A percentile compares a stretch with the other conserved stretches of the same genome.
Evolutionary conservation across 306 rosid genomes (phyloP).

Genomic region (Pueraria montana): DNA sequence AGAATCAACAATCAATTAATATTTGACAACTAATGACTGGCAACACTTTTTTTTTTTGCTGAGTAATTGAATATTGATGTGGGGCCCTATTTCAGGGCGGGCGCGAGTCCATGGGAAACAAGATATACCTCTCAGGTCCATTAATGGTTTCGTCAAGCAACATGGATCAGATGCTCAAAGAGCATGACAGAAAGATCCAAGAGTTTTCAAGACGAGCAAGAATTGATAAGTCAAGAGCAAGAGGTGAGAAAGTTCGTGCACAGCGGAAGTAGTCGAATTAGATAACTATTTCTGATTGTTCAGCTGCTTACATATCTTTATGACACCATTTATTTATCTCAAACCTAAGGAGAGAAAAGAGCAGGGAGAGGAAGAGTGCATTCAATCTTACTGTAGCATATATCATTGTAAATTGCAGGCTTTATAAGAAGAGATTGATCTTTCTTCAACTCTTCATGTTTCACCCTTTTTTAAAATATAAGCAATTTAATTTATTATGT

Average conservation of each 20-base stretch:
- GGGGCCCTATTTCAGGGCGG: slow-evolving; percentile 63
- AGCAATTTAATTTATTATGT: slow-evolving; percentile 35
- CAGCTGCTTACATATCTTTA: slow-evolving; percentile 39
- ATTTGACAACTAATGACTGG: neutral
- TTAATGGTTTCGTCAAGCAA: slow-evolving; percentile 73
- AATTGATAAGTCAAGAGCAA: slow-evolving; percentile 54
- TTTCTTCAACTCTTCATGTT: slow-evolving; percentile 25
- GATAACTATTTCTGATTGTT: slow-evolving; percentile 30
- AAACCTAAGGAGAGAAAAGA: slow-evolving; percentile 31
- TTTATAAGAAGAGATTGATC: slow-evolving; percentile 41
- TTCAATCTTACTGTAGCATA: slow-evolving; percentile 49
- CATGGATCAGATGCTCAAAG: slow-evolving; percentile 84
- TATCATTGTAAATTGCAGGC: slow-evolving; percentile 49
- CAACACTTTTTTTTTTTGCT: neutral
- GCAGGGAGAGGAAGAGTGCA: slow-evolving; percentile 39
- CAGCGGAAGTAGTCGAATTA: slow-evolving; percentile 44
- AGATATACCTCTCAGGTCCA: slow-evolving; percentile 91
- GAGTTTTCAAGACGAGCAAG: slow-evolving; percentile 82
- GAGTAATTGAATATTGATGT: slow-evolving; percentile 26
- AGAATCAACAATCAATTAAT: neutral
- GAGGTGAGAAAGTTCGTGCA: slow-evolving; percentile 52
- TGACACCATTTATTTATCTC: slow-evolving; percentile 44
- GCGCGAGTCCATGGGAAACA: slow-evolving; percentile 68
- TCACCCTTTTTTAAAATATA: slow-evolving; percentile 32
- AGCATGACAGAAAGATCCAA: slow-evolving; percentile 84